Evolutionary conservation across 257 asterid species (phyloP).

Genomic region (Salvia splendens): DNA sequence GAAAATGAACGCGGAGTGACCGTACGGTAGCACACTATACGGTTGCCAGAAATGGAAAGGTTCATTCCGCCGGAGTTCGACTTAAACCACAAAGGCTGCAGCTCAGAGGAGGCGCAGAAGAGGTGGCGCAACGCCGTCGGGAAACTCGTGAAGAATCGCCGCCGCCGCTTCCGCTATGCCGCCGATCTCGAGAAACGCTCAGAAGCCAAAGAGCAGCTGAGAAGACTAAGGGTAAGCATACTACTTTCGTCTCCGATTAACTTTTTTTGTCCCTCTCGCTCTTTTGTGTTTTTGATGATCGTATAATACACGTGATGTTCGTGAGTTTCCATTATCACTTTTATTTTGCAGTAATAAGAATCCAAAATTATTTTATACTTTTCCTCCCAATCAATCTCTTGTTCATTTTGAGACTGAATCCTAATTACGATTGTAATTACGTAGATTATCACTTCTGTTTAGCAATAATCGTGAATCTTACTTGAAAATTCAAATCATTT

Average conservation of each 20-base stretch:
- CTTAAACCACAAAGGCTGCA: constrained; percentile 40
- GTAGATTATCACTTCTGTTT: neutral
- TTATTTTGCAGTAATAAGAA: neutral
- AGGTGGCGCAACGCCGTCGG: constrained; percentile 72
- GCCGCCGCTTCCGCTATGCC: constrained; percentile 68
- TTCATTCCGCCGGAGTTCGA: constrained; percentile 51
- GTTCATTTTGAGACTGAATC: too few species aligned
- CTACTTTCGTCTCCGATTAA: neutral
- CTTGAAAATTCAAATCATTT: neutral
- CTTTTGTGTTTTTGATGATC: neutral
- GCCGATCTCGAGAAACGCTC: constrained; percentile 62
- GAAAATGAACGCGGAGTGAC: constrained; percentile 10
- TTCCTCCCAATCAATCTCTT: neutral
- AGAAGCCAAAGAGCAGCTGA: constrained; percentile 51
- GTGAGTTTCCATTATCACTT: too few species aligned
- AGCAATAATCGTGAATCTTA: neutral
- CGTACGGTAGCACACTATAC: neutral
- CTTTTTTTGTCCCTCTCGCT: neutral
- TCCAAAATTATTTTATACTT: neutral
- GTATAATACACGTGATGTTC: neutral
- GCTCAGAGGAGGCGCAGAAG: constrained; percentile 50
- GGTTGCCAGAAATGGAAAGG: constrained; percentile 32
- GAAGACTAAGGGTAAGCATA: constrained; percentile 51
- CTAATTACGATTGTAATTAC: too few species aligned
- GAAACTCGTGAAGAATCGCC: constrained; percentile 54